phyloP scores from a whole-genome alignment of 192 early-diverging fungal species.

The Cladochytrium replicatum region DNA sequence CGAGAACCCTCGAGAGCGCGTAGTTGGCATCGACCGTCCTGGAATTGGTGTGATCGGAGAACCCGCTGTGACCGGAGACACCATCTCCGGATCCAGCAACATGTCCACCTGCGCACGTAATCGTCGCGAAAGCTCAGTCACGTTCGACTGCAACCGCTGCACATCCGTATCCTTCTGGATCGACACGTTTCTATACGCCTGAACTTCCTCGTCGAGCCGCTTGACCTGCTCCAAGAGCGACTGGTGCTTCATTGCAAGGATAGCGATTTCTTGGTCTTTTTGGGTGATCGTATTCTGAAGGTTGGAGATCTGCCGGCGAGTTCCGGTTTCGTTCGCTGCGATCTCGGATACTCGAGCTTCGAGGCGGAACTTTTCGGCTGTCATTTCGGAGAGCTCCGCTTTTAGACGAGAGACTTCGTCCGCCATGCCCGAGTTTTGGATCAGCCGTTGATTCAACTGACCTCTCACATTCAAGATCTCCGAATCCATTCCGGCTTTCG shows the following conservation, averaged over 20 bases:
- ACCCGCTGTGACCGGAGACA: too few species aligned
- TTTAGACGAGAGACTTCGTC: constrained; percentile 25
- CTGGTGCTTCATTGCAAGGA: constrained; percentile 21
- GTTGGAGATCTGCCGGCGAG: constrained; percentile 20
- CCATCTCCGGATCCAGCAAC: too few species aligned
- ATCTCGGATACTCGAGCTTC: constrained; percentile 34
- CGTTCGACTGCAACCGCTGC: too few species aligned
- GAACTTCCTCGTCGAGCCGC: constrained; percentile 27
- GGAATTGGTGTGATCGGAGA: too few species aligned
- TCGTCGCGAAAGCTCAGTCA: constrained; percentile 4
- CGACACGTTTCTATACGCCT: constrained; percentile 16
- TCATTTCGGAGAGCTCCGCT: constrained; percentile 22
- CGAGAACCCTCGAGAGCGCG: too few species aligned
- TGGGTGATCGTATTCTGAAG: constrained; percentile 24
- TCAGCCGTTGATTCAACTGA: constrained; percentile 20
- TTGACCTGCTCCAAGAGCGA: constrained; percentile 23
- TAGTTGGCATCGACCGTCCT: too few species aligned
- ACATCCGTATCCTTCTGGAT: too few species aligned
- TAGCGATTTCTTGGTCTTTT: constrained; percentile 28
- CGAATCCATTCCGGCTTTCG: constrained; percentile 34
- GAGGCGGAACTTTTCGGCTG: constrained; percentile 22
- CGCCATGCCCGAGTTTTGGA: constrained; percentile 8
- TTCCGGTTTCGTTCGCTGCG: constrained; percentile 14
- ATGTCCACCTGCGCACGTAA: constrained; percentile 18
- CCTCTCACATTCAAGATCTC: constrained; percentile 23